Evolutionary conservation across 306 rosid genomes (phyloP).

Genomic region (Quercus mongolica): DNA sequence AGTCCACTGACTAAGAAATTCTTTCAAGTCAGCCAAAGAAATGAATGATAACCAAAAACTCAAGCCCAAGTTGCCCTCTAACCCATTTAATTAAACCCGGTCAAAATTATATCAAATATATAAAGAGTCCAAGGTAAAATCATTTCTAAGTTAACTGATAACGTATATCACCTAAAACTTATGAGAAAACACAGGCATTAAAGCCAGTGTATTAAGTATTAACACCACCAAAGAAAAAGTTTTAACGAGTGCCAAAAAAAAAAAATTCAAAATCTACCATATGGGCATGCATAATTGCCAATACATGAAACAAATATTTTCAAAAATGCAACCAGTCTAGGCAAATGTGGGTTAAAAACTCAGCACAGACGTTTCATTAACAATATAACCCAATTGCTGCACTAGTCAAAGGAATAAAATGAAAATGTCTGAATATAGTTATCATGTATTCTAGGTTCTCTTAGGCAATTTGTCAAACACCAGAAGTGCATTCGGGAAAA

Average conservation of each 20-base stretch:
- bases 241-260: not conserved
- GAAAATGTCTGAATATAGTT: not conserved
- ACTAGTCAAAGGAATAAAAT: not conserved
- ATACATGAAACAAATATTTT: not conserved
- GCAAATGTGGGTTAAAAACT: not conserved
- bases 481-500: conserved; percentile 7
- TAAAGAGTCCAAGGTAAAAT: no score
- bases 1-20: not conserved
- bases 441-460: not conserved
- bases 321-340: not conserved
- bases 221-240: not conserved
- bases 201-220: not conserved
- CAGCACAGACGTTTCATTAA: not conserved
- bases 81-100: not conserved
- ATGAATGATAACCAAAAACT: not conserved
- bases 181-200: not conserved
- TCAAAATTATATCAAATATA: not conserved
- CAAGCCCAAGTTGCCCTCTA: not conserved
- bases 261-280: not conserved
- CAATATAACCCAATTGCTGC: not conserved
- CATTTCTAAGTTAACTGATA: not conserved
- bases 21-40: not conserved
- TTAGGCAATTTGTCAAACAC: conserved; percentile 44
- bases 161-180: not conserved
- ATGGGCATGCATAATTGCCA: not conserved